Evolutionary conservation across 805 yeast genomes (phyloP), one percentile per base, ranked within the genome.

Genomic region (Jamesozyma rosinii): DNA sequence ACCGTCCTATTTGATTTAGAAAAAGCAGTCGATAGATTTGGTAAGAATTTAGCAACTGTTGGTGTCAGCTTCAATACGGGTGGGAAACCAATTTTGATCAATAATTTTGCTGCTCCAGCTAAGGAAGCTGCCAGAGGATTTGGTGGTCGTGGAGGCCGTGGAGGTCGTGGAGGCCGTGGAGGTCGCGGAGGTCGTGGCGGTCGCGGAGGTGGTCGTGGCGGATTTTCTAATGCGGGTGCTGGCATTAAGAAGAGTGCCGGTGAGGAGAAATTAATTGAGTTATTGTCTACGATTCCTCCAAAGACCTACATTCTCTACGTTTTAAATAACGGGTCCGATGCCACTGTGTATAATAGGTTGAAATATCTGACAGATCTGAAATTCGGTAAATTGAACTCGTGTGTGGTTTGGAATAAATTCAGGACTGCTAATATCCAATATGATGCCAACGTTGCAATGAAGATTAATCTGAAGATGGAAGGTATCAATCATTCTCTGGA

Each of bases 401-500:
- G 57, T 44, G 46, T 46, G 36, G 44, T 50, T 21, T 53, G 55
- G 55, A 44, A 50, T 21, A 49, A 48, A 20, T 51, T 53, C 35
- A 50, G 46, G 37, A 53, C 45, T 35, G 44, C 45, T 34, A 47
- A 52, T 24, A 30, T 45, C 35, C 51, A 48, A 37, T 51, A 51
- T 37, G 50, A 53, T 34, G 44, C 44, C n/a, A 51, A 53, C 42
- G 49, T 52, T 21, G 52, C 43, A 5, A 51, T 53, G 53, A 53
- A 53, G 44, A 53, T 53, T 53, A 53, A 53, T 33, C 41, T 53
- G 35, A 53, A 53, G 32, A 37, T 51, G 37, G 36, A 43, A 27
- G 57, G 57, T 43, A 30, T 44, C 26, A 53, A 53, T 29, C 57
- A 53, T 40, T 42, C 53, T n/a, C 42, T 53, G 40, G 21, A 40